Evolutionary conservation across 2,329 filamentous ascomycete species (phyloP).

Genomic region (Ophiostoma triangulosporum): DNA sequence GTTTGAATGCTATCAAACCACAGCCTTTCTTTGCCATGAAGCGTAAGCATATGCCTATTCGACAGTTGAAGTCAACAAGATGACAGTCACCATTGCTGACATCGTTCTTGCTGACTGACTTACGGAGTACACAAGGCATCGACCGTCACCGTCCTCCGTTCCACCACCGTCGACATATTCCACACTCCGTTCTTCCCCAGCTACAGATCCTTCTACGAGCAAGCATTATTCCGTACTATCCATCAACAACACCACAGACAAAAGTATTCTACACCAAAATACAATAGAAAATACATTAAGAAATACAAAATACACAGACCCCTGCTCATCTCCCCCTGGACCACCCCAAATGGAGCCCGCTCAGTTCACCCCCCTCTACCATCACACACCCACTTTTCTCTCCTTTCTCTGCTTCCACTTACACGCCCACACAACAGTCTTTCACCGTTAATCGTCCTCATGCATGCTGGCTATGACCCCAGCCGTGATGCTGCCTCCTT

Average conservation of each 20-base stretch:
- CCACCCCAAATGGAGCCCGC: slow-evolving; percentile 1
- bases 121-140: no score
- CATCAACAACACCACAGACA: neutral
- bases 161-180: no score
- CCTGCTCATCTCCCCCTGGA: slow-evolving; percentile 2
- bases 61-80: no score
- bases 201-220: no score
- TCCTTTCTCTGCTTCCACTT: slow-evolving; percentile 6
- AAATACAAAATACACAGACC: neutral
- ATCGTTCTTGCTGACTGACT: no score
- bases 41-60: neutral
- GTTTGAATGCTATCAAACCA: no score
- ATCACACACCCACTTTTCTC: slow-evolving; percentile 2
- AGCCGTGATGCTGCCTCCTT: slow-evolving; percentile 5
- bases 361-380: neutral
- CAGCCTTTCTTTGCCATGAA: neutral
- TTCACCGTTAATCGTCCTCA: neutral
- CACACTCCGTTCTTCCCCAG: no score
- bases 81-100: no score
- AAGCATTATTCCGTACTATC: no score
- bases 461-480: neutral
- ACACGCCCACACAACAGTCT: slow-evolving; percentile 3
- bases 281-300: neutral
- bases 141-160: no score
- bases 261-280: neutral